Base-by-base conservation (phyloP, 179 eudicot genomes). In the Nepenthes alata region DNA sequence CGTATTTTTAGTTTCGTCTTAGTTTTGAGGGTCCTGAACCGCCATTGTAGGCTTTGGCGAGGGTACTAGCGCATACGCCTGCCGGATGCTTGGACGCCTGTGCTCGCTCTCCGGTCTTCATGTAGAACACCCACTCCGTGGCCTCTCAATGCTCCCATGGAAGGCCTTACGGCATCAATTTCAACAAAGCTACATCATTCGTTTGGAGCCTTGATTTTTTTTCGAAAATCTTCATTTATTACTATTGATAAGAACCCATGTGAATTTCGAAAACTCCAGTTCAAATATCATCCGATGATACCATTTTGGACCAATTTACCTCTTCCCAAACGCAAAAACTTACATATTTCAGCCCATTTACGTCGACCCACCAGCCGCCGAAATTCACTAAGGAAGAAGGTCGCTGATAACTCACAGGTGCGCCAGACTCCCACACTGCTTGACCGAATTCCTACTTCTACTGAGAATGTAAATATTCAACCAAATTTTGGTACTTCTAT, bases 301-400 rank as follows among this genome's bases (percentile, higher is more conserved):
- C 71, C 66, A 7, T 66, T 72, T 64, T 35, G 68, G 5, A 55
- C 64, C 7, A 13, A 7, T 65, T 73, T 35, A 2, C 68, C 73
- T 44, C 64, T 70, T 16, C 37, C 58, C 48, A 61, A 38, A 59
- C 38, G 72, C 36, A 65, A 63, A 65, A 73, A 41, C 5, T 56
- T 77, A 62, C 77, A 35, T 45, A 64, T 84, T 57, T 71, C 77
- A n/a, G 83, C 95, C 65, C 81, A 64, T 51, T 76, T 77, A 15
- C 67, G 79, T 34, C 73, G 84, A 47, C 86, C 74, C 57, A 44
- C 80, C 35, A 72, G 63, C 57, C 83, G 95, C 8, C 77, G 78
- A 1, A 88, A 83, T 64, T 86, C 81, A 9, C 75, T 91, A 54
- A 76, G 96, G 70, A 80, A 83, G 69, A 88, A 91, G 69, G 80